Percentiles rank a stretch among this genome's conserved stretches.
Conservation (phyloP, 768 basidiomycete species). For the Rhizopogon vulgaris region DNA sequence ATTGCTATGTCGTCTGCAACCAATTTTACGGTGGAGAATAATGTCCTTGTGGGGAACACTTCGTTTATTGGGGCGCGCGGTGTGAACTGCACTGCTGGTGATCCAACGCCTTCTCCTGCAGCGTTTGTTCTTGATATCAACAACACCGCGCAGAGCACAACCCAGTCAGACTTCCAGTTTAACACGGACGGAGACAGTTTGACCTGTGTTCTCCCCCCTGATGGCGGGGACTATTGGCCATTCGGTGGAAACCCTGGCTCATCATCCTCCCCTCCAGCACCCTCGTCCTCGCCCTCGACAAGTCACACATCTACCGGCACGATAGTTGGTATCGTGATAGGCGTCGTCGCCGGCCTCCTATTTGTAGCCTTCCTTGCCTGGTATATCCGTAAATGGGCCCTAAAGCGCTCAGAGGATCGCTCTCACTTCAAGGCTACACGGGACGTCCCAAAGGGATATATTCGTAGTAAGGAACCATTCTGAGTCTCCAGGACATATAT, state of each 20-base stretch:
- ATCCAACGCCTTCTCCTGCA: constrained; percentile 45
- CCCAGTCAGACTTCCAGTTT: constrained; percentile 48
- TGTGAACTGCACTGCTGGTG: constrained; percentile 51
- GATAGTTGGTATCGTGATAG: constrained; percentile 45
- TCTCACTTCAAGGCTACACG: constrained; percentile 18
- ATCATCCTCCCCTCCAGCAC: constrained; percentile 15
- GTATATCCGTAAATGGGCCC: constrained; percentile 44
- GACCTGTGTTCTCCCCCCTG: constrained; percentile 63
- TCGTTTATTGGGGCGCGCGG: constrained; percentile 69
- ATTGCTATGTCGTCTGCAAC: constrained; percentile 58
- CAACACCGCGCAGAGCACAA: constrained; percentile 32
- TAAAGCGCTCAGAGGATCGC: constrained; percentile 25
- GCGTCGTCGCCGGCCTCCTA: constrained; percentile 41
- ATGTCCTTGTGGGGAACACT: constrained; percentile 59
- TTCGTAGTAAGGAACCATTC: constrained; percentile 4
- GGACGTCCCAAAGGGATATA: constrained; percentile 12
- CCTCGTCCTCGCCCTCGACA: constrained; percentile 9
- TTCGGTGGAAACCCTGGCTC: constrained; percentile 45
- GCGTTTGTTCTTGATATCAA: constrained; percentile 53
- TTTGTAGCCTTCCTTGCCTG: constrained; percentile 35
- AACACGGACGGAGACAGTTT: constrained; percentile 51
- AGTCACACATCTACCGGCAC: constrained; percentile 26
- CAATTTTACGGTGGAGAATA: constrained; percentile 64
- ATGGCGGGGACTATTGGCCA: constrained; percentile 69
- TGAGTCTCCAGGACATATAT: not conserved